Evolutionary conservation across 176 grass and related monocot genomes (phyloP), one percentile per base, ranked within the genome.

Genomic region (Musa schizocarpa): DNA sequence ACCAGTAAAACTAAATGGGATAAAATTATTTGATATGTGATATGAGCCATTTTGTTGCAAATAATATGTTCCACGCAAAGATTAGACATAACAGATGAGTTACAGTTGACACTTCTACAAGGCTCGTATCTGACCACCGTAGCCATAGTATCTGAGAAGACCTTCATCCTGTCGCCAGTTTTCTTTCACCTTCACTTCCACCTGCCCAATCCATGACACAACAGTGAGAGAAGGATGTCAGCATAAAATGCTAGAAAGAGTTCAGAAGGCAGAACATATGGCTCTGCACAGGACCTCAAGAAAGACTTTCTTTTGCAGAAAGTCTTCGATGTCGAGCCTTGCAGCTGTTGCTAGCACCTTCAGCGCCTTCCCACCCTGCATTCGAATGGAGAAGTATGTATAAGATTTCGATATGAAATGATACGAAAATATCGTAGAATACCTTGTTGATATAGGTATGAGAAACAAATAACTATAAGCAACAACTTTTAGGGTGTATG

Each of bases 291-390:
- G 8, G 14, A 98, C 94, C 94, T 98, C 94, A 24, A 98, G 94
- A 81, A 81, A 98, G 71, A 93, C 88, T 84, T 98, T 98, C 86
- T 98, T 98, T 26, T 98, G 86, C 59, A 98, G 90, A 78, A 98
- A 98, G 62, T 98, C 94, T 88, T 98, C 94, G 1, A 98, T 91
- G 79, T 98, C 94, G 76, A 98, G 90, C 82, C 94, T 91, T 76
- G 94, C 89, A 66, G 94, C 94, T 72, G 90, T 91, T 72, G 90
- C 94, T 68, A 98, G 61, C 61, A 88, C 82, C 83, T 98, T 98
- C 80, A 98, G 83, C 56, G 90, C 90, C 81, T 91, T 98, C 20
- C 94, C 94, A 29, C 90, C 88, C 94, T 98, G 77, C 62, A 62
- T 56, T 78, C 53, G 6, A 19, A 59, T 48, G 52, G n/a, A 54